Evolutionary conservation across 1,139 yeast genomes (phyloP), one percentile per base, ranked within the genome.

Genomic region (Wickerhamiella infanticola): DNA sequence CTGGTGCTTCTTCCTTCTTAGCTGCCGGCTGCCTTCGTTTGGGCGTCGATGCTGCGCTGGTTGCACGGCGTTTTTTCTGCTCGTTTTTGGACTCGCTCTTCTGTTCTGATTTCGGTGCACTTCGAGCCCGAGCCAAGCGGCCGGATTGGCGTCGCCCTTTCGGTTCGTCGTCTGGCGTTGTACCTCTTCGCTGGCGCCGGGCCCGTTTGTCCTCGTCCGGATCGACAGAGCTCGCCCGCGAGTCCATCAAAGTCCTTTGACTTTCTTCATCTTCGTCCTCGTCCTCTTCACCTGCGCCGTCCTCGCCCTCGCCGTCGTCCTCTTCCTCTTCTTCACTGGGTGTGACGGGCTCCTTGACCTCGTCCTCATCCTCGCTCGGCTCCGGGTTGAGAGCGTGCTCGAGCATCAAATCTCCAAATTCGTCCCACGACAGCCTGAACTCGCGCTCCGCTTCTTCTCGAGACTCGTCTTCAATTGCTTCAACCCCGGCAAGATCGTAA

Each of bases 401-500:
- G 24, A 66, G 50, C 46, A 70, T 67, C 37, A 68, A 45, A 27
- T 63, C 65, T 6, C 74, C 73, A 52, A 61, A 72, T 31, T 68
- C 71, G 25, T 60, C 63, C 66, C 69, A 68, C 3, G 75, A 73
- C 40, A 72, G 56, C 31, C 55, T 56, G 49, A 72, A 72, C 39
- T 67, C 72, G 11, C 25, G 35, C 37, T 54, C 37, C 43, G 51
- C 44, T 44, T 53, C 50, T 45, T 54, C 50, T 33, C 33, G 33
- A 7, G 33, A 29, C 11, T 46, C 50, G 47, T 18, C 13, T 23
- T 43, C 58, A 58, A 40, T 50, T 52, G 39, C 50, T 48, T 35
- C 57, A 50, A 47, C 65, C 40, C 72, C 73, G 6, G 69, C 66
- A 42, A 81, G 62, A 54, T 80, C 70, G 56, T 79, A 82, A 41